These are phyloP conservation scores for Bathelium albidoporum DNA, from an alignment of 495 filamentous ascomycete species.

Conservation along the genomic window DNA sequence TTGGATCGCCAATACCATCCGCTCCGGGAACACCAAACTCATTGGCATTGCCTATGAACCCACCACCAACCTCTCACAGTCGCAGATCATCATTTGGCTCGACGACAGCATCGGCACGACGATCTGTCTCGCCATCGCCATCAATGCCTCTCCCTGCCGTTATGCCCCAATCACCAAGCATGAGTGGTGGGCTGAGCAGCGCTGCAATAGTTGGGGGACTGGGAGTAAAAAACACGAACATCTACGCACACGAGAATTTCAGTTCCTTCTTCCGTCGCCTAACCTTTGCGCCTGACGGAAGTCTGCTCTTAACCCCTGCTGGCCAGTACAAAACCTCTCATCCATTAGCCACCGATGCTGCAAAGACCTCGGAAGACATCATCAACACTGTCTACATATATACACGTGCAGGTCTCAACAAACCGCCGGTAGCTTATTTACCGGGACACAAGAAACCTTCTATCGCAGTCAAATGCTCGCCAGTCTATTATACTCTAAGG, in stretches of 20 bases:
- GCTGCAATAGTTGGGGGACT: conserved; percentile 41
- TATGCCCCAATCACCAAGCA: conserved; percentile 83
- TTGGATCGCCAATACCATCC: conserved; percentile 78
- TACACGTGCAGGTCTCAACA: conserved; percentile 91
- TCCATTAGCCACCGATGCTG: conserved; percentile 51
- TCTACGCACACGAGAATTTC: conserved; percentile 95
- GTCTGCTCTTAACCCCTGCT: conserved; percentile 87
- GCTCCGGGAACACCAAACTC: conserved; percentile 92
- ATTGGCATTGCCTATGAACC: conserved; percentile 90
- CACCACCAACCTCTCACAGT: conserved; percentile 82
- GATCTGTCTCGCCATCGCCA: conserved; percentile 90
- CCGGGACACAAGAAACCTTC: conserved; percentile 98
- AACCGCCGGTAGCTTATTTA: conserved; percentile 92
- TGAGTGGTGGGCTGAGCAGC: conserved; percentile 39
- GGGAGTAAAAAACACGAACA: conserved; percentile 70
- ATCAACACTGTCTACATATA: conserved; percentile 99
- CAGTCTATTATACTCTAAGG: conserved; percentile 74
- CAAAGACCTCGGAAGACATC: conserved; percentile 69
- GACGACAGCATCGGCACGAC: conserved; percentile 59
- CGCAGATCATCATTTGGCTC: conserved; percentile 92
- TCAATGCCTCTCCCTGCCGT: conserved; percentile 92
- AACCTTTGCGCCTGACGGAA: conserved; percentile 91
- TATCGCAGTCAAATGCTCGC: conserved; percentile 89
- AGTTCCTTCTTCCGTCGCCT: conserved; percentile 95
- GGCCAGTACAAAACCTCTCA: conserved; percentile 87